Evolutionary conservation across 306 rosid genomes (phyloP), one percentile per base, ranked within the genome.

Genomic region (Trifolium pratense): DNA sequence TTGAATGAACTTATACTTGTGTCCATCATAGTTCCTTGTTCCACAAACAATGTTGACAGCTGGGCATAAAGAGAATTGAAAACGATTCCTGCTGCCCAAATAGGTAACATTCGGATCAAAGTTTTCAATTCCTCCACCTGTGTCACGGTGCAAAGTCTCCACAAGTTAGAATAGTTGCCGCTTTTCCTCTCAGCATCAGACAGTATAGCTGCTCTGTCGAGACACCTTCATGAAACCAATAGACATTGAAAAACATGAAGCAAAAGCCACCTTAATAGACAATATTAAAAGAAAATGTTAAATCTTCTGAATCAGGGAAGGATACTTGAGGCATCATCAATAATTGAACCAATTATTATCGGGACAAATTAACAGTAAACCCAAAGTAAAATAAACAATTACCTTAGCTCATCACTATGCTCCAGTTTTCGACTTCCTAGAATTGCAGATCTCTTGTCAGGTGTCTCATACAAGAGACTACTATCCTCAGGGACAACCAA

Each of bases 91-190:
- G 93, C 81, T 16, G 99, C 97, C 99, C 97, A 94, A 39, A 94
- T 78, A 20, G 97, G 97, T 76, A 94, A 89, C 96, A 87, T 89
- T 51, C 96, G 99, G 78, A 94, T 83, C 86, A 91, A 79, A 39
- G 86, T 91, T 85, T 94, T 94, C 72, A 94, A 80, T 77, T 94
- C 97, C 84, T 94, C 99, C 49, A 94, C 91, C 82, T 94, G 96
- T 57, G 99, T 91, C 64, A 94, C 96, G 0, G 93, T 88, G 84
- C 99, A 94, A 40, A 94, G 88, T 82, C 85, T 87, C 97, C 99
- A 94, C 16, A 82, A 80, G 81, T 94, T 73, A 61, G 89, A 89
- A 52, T 83, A 78, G 71, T 86, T 80, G 21, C 90, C 91, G 2
- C 64, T 78, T 83, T 77, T 86, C 11, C 53, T 77, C 79, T 89